Percentiles rank a stretch among this genome's conserved stretches.
These are phyloP conservation scores for Paracoccidioides brasiliensis DNA, from an alignment of 2,329 filamentous ascomycete species.

Conservation along the genomic window DNA sequence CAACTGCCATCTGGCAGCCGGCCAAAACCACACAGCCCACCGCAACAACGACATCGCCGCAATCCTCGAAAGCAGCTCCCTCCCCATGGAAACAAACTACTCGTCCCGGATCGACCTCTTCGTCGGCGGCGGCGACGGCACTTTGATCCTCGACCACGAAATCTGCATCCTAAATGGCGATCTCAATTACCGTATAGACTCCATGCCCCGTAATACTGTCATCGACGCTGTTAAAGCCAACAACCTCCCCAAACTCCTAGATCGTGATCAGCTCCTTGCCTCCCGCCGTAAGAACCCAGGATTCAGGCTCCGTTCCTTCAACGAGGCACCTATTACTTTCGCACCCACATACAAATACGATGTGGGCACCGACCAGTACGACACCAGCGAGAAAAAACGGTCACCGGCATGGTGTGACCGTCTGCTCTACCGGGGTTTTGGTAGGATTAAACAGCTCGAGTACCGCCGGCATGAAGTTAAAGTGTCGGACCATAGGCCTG, in stretches of 20 bases:
- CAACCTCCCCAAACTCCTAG: slow-evolving; percentile 74
- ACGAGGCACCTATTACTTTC: slow-evolving; percentile 83
- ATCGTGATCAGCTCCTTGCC: slow-evolving; percentile 84
- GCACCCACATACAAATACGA: slow-evolving; percentile 98
- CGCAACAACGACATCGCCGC: slow-evolving; percentile 86
- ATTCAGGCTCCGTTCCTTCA: slow-evolving; percentile 77
- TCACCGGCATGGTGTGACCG: slow-evolving; percentile 95
- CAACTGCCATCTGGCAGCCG: slow-evolving; percentile 93
- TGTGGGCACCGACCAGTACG: slow-evolving; percentile 85
- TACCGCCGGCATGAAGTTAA: slow-evolving; percentile 81
- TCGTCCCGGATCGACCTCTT: slow-evolving; percentile 62
- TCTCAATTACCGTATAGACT: slow-evolving; percentile 95
- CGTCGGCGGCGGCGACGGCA: slow-evolving; percentile 83
- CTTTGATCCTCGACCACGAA: slow-evolving; percentile 91
- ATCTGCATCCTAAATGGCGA: slow-evolving; percentile 95
- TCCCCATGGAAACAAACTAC: slow-evolving; percentile 60
- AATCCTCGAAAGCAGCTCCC: slow-evolving; percentile 66
- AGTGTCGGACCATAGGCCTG: slow-evolving; percentile 85
- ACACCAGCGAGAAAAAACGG: slow-evolving; percentile 86
- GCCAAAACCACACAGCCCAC: slow-evolving; percentile 77
- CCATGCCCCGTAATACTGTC: slow-evolving; percentile 87
- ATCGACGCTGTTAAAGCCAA: slow-evolving; percentile 69
- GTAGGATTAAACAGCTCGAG: slow-evolving; percentile 72
- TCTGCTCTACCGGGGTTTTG: slow-evolving; percentile 69
- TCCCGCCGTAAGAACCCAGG: slow-evolving; percentile 79